Evolutionary conservation across 176 grass and related monocot genomes (phyloP), one percentile per base, ranked within the genome.

Genomic region (Oryza longistaminata): DNA sequence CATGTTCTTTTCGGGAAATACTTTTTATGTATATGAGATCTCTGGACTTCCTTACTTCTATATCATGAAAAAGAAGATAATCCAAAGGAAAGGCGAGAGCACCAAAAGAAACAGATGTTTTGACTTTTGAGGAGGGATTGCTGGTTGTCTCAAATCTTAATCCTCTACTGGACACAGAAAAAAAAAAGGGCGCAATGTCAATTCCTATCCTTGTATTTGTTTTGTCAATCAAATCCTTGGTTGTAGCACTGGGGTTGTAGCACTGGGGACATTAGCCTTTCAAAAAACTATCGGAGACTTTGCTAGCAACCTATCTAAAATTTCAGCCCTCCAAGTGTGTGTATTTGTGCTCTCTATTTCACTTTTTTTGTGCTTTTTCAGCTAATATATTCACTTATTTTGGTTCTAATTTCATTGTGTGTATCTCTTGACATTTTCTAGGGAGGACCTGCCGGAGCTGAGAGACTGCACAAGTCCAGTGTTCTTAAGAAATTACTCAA

Each of bases 401-500:
- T 79, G 35, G 43, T 84, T 68, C 31, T 46, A 40, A n/a, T 83
- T 74, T 49, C 13, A 61, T 64, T 69, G 26, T 22, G 27, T 83
- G 50, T 64, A 44, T 62, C 70, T 75, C 64, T 87, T 78, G 43
- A 71, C 31, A 89, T 76, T 82, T 0, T 71, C 7, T 53, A 98
- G 90, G 96, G 93, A 21, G 91, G 96, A 83, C 33, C 62, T 88
- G 85, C 73, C 64, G 96, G 87, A 85, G 73, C 82, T 21, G 91
- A 92, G 81, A 86, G 78, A 16, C 71, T 98, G 70, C 86, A 90
- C 12, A 91, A 65, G 82, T 95, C 81, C 61, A 93, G 85, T 85
- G 82, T 89, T 85, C 64, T 98, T 50, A 90, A 87, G 81, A 98
- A 89, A 60, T 74, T 98, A 84, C 91, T 98, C 29, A 90, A 65